phyloP scores from a whole-genome alignment of 768 basidiomycete species.

The Mycena vitilis region DNA sequence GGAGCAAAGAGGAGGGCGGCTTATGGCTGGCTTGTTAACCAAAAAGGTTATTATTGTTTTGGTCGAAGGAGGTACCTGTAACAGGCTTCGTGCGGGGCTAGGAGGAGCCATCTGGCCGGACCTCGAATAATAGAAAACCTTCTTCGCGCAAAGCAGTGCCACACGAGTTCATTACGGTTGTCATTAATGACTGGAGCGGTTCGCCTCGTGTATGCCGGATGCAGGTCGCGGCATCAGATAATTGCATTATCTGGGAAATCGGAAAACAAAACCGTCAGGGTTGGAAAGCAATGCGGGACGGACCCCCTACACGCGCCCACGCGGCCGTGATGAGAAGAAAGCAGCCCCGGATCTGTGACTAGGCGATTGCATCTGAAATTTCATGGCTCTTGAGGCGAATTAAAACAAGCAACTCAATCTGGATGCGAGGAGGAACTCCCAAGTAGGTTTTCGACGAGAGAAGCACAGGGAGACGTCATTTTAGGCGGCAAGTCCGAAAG shows the following conservation, averaged over 20 bases:
- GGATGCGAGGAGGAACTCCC: constrained; percentile 25
- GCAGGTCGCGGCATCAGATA: constrained; percentile 29
- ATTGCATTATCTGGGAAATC: constrained; percentile 25
- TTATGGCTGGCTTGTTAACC: constrained; percentile 44
- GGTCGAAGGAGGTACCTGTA: constrained; percentile 27
- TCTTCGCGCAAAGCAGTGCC: constrained; percentile 27
- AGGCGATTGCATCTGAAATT: constrained; percentile 20
- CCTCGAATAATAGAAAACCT: constrained; percentile 30
- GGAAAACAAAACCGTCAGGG: constrained; percentile 33
- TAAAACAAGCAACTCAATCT: constrained; percentile 33
- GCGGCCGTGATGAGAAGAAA: constrained; percentile 24
- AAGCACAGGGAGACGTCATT: constrained; percentile 7
- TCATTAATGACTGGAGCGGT: constrained; percentile 34
- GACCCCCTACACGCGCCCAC: constrained; percentile 13
- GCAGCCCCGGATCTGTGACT: constrained; percentile 25
- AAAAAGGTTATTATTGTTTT: constrained; percentile 55
- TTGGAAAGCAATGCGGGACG: constrained; percentile 18
- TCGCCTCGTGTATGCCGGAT: constrained; percentile 34
- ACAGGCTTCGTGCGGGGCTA: constrained; percentile 34
- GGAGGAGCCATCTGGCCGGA: constrained; percentile 30
- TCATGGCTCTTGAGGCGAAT: constrained; percentile 29
- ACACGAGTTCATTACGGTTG: constrained; percentile 39
- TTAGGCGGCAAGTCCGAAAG: constrained; percentile 11
- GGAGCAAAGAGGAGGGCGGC: constrained; percentile 38
- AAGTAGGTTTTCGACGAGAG: constrained; percentile 6